Evolutionary conservation across 139 green algal genomes (phyloP).

Genomic region (Edaphochlamys debaryana): DNA sequence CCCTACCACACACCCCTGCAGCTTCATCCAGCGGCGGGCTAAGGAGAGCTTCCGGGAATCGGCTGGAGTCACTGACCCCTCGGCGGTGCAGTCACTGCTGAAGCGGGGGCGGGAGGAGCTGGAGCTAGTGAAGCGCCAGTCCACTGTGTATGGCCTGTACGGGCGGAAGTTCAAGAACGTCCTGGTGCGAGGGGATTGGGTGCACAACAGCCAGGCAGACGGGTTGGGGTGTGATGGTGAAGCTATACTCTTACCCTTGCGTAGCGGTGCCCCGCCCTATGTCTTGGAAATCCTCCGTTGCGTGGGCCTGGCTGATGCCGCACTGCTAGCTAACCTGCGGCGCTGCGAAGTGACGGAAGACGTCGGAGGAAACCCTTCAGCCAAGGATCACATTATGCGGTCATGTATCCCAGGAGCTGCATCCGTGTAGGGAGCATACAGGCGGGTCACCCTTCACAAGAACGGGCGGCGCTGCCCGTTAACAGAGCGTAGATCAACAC

Average conservation of each 20-base stretch:
- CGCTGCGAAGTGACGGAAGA: too few species aligned
- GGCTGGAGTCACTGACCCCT: not conserved
- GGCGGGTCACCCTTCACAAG: too few species aligned
- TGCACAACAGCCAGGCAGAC: not conserved
- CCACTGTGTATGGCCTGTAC: conserved; percentile 77
- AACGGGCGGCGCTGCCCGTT: too few species aligned
- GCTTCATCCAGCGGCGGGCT: conserved; percentile 72
- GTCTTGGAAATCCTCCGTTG: not conserved
- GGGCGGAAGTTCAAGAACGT: conserved; percentile 73
- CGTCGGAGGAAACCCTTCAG: too few species aligned
- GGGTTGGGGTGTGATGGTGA: too few species aligned
- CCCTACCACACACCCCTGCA: conserved; percentile 39
- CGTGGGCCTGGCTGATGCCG: not conserved
- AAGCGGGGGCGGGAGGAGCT: conserved; percentile 61
- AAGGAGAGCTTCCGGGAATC: conserved; percentile 60
- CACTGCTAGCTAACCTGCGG: too few species aligned
- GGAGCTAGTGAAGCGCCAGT: conserved; percentile 71
- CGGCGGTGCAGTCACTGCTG: conserved; percentile 38
- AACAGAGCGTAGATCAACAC: too few species aligned
- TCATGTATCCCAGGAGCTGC: too few species aligned
- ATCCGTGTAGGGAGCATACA: too few species aligned
- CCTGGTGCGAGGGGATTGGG: conserved; percentile 56
- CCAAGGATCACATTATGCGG: not conserved
- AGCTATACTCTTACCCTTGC: too few species aligned
- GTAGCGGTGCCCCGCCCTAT: too few species aligned